Conservation (phyloP, 164 flowering plant species). For the Chimonanthus praecox region DNA sequence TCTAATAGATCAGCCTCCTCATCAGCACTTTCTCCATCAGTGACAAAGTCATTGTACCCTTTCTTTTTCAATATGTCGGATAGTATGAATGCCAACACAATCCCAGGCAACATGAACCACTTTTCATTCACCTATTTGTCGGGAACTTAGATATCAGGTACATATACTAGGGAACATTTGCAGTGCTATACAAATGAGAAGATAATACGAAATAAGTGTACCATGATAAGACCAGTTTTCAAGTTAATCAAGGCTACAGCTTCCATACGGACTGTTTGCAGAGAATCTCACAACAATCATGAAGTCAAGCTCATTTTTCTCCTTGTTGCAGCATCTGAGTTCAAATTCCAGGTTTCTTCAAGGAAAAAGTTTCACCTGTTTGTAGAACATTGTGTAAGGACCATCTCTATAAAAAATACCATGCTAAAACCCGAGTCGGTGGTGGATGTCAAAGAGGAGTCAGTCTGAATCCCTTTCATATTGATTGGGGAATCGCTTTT, state of each 20-base stretch:
- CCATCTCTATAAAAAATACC: background rate
- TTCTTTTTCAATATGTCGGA: slow-evolving; percentile 44
- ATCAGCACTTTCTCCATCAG: slow-evolving; percentile 15
- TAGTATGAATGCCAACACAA: slow-evolving; percentile 48
- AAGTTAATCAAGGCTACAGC: slow-evolving; percentile 71
- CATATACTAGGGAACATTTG: background rate
- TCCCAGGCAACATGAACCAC: slow-evolving; percentile 55
- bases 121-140: slow-evolving; percentile 54
- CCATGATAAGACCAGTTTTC: slow-evolving; percentile 61
- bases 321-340: slow-evolving; percentile 34
- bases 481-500: too few species aligned
- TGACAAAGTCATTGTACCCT: slow-evolving; percentile 30
- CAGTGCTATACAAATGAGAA: background rate
- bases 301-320: slow-evolving; percentile 45
- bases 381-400: background rate
- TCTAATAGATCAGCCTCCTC: background rate
- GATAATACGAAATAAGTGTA: slow-evolving; percentile 15
- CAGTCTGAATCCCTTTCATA: too few species aligned
- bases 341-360: slow-evolving; percentile 84
- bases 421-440: background rate
- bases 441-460: too few species aligned
- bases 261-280: slow-evolving; percentile 70
- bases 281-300: slow-evolving; percentile 73
- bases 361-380: slow-evolving; percentile 58
- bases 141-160: background rate